These are phyloP conservation scores for Ogataea dorogensis DNA, from an alignment of 805 yeast species.

Conservation along the genomic window DNA sequence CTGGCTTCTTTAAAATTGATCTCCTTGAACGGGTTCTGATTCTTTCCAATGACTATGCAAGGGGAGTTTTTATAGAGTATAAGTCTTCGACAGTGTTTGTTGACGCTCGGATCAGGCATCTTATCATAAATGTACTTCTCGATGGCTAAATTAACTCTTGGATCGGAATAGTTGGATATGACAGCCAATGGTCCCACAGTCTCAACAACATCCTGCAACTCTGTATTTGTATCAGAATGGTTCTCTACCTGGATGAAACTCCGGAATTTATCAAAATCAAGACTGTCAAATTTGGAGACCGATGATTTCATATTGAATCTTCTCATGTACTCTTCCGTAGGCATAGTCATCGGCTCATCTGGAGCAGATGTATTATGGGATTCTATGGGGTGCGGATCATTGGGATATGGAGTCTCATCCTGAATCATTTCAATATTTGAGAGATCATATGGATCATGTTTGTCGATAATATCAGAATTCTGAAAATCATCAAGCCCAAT, in stretches of 20 bases:
- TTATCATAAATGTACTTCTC: slow-evolving; percentile 74
- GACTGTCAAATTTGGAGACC: background rate
- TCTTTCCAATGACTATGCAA: slow-evolving; percentile 92
- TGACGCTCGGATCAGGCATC: slow-evolving; percentile 46
- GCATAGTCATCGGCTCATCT: slow-evolving; percentile 23
- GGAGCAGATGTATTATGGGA: background rate
- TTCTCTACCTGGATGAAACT: slow-evolving; percentile 15
- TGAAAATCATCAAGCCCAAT: slow-evolving; percentile 28
- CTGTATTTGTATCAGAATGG: slow-evolving; percentile 11
- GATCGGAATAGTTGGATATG: slow-evolving; percentile 58
- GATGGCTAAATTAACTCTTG: slow-evolving; percentile 73
- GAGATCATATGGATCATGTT: slow-evolving; percentile 24
- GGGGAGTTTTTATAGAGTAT: slow-evolving; percentile 74
- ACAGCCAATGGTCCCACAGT: slow-evolving; percentile 48
- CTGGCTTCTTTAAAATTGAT: slow-evolving; percentile 58
- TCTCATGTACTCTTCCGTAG: slow-evolving; percentile 21
- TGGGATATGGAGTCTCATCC: background rate
- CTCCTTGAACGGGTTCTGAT: slow-evolving; percentile 94
- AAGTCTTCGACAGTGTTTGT: slow-evolving; percentile 48
- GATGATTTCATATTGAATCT: slow-evolving; percentile 8
- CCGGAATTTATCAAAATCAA: slow-evolving; percentile 13
- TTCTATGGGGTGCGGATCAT: background rate
- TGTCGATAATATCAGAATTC: background rate
- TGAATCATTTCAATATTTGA: slow-evolving; percentile 21
- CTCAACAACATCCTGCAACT: slow-evolving; percentile 15